These are phyloP conservation scores for Leccinum aurantiacum DNA, from an alignment of 768 basidiomycete genomes.

Conservation along the genomic window DNA sequence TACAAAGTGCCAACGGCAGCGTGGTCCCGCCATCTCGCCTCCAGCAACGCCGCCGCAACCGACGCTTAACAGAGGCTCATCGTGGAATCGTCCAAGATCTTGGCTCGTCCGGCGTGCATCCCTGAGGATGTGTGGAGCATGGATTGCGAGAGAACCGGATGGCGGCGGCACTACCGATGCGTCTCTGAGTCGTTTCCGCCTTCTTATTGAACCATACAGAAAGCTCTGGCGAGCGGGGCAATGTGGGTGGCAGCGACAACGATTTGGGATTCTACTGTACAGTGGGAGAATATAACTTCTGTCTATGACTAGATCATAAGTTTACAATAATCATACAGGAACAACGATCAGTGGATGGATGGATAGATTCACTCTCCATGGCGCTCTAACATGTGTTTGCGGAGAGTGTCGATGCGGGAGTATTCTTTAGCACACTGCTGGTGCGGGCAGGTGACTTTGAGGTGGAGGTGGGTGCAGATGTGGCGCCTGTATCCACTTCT, in stretches of 20 bases:
- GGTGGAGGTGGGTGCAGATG: neutral
- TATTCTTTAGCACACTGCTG: neutral
- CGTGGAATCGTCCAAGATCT: neutral
- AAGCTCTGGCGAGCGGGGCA: neutral
- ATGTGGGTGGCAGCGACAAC: neutral
- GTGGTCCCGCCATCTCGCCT: neutral
- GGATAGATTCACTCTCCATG: too few relatives aligned
- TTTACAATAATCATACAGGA: too few relatives aligned
- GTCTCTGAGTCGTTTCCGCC: neutral
- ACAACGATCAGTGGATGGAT: too few relatives aligned
- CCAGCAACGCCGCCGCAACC: neutral
- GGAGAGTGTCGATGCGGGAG: neutral
- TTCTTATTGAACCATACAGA: neutral
- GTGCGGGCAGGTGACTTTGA: neutral
- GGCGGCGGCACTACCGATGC: neutral
- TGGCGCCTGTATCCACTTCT: neutral
- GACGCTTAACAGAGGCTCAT: neutral
- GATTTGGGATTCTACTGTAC: neutral
- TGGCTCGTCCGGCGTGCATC: neutral
- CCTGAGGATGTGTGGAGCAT: neutral
- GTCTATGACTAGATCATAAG: too few relatives aligned
- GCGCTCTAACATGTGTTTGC: too few relatives aligned
- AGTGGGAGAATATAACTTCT: too few relatives aligned
- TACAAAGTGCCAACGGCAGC: neutral
- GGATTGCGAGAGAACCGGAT: neutral